Base-by-base conservation (phyloP, 2,329 filamentous ascomycete genomes). In the Chaetomium sp. region DNA sequence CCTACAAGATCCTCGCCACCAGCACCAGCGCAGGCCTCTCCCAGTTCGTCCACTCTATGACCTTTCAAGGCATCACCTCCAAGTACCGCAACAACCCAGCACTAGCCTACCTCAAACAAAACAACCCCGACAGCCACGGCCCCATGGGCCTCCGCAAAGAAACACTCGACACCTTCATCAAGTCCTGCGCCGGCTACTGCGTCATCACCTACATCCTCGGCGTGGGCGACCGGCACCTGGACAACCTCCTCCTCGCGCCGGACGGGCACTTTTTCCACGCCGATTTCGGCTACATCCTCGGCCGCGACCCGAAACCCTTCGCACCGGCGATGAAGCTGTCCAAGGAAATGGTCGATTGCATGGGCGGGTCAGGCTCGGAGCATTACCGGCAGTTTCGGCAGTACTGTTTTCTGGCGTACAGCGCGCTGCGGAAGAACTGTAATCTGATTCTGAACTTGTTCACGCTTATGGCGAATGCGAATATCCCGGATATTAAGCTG, bases 121-220 rank as follows among this genome's bases (percentile, higher is more conserved):
- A 97, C 71, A 96, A 96, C 65, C 91, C 92, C 0, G 91, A 96
- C 67, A 82, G 88, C 19, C 78, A 78, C 10, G 88, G 89, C 4
- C 87, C 91, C 0, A 79, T 95, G 0, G 91, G 92, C 0, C 86
- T 99, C 34, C 87, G 91, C 34, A 91, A 92, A 68, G 92, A 96
- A 67, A 87, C 89, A 0, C 86, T 99, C 74, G 94, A 99, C 64
- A 96, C 87, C 0, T 99, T 96, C 68, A 85, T 97, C 67, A 92
- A 91, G 68, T 96, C 91, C 0, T 96, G 94, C 67, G 94, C 94
- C 0, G 94, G 94, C 37, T 99, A 99, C 73, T 97, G 94, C 70
- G 94, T 99, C 11, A 96, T 99, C 63, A 99, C 95, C 0, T 99
- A 99, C 70, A 88, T 99, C 12, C 82, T 99, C 10, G 95, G 94